Base-by-base conservation (phyloP, 768 basidiomycete genomes). In the Naganishia kalamii region DNA sequence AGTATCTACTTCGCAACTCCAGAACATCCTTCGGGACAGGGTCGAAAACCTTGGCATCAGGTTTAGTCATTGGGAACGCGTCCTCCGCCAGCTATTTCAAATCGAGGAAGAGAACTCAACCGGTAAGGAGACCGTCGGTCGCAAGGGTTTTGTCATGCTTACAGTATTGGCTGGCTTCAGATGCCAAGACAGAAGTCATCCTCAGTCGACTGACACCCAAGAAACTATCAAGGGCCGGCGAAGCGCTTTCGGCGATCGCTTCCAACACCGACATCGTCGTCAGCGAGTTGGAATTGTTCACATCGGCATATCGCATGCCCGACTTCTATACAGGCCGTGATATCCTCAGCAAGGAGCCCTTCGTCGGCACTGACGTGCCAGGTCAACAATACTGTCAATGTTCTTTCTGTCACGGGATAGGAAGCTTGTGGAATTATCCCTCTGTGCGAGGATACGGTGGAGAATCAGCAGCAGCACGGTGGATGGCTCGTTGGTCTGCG, bases 381-480 rank as follows among this genome's bases (percentile, higher is more conserved):
- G 54, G 54, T 57, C 54, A 33, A 25, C 54, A 37, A 12, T 57
- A 57, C 37, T 21, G 54, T 19, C 54, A 57, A 19, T 57, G 54
- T 40, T 57, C 54, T 4, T 35, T 57, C 29, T 57, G 54, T 27
- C 54, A 57, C 40, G 54, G 32, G 11, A 35, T 57, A 21, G 54
- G 54, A 19, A 41, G 32, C 19, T 40, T 57, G 35, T 57, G 54
- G 54, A 57, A 57, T 35, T 40, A 57, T 27, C 54, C 54, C 40
- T 35, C 23, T 23, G 54, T 57, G 37, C 54, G 54, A 25, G 54
- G 33, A 11, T 57, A 57, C 54, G 54, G 54, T 2, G 33, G 21
- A n/a, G 54, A 57, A 57, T 57, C 54, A 13, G 8, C 17, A 23
- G 54, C 54, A 35, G 54, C 54, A 37, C 35, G 37, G 17, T 57